A percentile compares a stretch with the other conserved stretches of the same genome.
Evolutionary conservation across 805 yeast species (phyloP).

Genomic region (Maudiozyma saulgeensis): DNA sequence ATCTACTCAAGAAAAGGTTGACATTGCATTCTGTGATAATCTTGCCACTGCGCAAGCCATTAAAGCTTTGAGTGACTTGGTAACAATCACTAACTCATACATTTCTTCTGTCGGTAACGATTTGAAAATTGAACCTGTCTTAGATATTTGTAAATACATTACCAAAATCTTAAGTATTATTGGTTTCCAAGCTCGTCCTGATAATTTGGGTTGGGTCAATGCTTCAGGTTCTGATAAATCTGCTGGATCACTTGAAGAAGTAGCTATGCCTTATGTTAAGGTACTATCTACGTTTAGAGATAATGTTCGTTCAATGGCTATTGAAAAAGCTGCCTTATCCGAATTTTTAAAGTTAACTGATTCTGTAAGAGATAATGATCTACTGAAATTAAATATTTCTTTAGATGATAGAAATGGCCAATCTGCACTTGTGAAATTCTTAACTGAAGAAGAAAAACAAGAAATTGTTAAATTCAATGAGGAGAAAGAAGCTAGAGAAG

Average conservation of each 20-base stretch:
- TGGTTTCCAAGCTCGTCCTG: slow-evolving; percentile 67
- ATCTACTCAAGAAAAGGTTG: slow-evolving; percentile 48
- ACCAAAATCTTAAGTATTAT: slow-evolving; percentile 59
- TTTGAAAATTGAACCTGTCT: slow-evolving; percentile 54
- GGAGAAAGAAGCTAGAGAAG: slow-evolving; percentile 43
- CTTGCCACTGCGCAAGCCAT: slow-evolving; percentile 71
- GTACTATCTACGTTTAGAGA: slow-evolving; percentile 76
- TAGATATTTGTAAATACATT: slow-evolving; percentile 57
- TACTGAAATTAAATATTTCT: slow-evolving; percentile 69
- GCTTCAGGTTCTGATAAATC: slow-evolving; percentile 10
- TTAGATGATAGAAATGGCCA: slow-evolving; percentile 81
- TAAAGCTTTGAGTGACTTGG: slow-evolving; percentile 54
- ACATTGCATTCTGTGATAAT: slow-evolving; percentile 81
- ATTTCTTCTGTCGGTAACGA: slow-evolving; percentile 45
- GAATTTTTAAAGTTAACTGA: slow-evolving; percentile 66
- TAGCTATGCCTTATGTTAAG: slow-evolving; percentile 71
- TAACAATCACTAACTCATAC: slow-evolving; percentile 64
- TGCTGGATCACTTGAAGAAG: slow-evolving; percentile 44
- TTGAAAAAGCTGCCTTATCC: slow-evolving; percentile 41
- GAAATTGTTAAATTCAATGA: slow-evolving; percentile 50
- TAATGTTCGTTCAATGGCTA: slow-evolving; percentile 64
- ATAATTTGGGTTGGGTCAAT: slow-evolving; percentile 75
- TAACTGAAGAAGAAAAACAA: slow-evolving; percentile 56
- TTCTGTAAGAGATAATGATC: slow-evolving; percentile 56
- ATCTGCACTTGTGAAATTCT: slow-evolving; percentile 75